phyloP scores from a whole-genome alignment of 2,329 filamentous ascomycete species.

The Penicillium sp. region DNA sequence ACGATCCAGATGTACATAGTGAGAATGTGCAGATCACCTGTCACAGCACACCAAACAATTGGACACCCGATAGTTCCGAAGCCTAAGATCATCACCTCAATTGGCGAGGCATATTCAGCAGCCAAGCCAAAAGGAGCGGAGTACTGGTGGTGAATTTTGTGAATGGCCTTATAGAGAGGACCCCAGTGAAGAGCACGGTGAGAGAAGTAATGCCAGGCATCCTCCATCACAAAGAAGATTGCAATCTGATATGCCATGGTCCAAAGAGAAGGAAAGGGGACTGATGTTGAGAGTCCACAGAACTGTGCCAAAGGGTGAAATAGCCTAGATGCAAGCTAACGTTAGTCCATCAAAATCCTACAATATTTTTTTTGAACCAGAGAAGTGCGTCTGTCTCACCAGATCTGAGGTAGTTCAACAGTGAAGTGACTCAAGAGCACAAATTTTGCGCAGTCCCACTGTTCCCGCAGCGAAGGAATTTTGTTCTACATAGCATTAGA shows the following conservation, averaged over 20 bases:
- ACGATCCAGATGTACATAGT: slow-evolving; percentile 99
- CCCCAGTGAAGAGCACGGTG: slow-evolving; percentile 93
- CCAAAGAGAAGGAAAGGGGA: slow-evolving; percentile 81
- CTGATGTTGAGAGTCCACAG: slow-evolving; percentile 81
- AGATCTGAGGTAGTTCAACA: slow-evolving; percentile 96
- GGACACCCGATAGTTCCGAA: slow-evolving; percentile 80
- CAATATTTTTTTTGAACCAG: too few species aligned
- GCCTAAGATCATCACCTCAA: slow-evolving; percentile 93
- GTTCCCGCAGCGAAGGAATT: slow-evolving; percentile 86
- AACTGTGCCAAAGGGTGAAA: slow-evolving; percentile 96
- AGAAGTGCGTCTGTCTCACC: slow-evolving; percentile 48
- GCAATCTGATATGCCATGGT: slow-evolving; percentile 90
- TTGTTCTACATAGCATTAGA: slow-evolving; percentile 57
- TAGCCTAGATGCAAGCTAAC: slow-evolving; percentile 50
- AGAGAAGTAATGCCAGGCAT: slow-evolving; percentile 97
- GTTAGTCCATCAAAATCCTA: not conserved
- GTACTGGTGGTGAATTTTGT: slow-evolving; percentile 99
- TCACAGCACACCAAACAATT: slow-evolving; percentile 78
- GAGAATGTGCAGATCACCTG: slow-evolving; percentile 84
- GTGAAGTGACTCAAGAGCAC: slow-evolving; percentile 96
- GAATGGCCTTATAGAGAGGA: slow-evolving; percentile 90
- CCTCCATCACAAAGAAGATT: slow-evolving; percentile 93
- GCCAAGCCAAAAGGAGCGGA: slow-evolving; percentile 95
- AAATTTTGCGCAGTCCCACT: slow-evolving; percentile 89
- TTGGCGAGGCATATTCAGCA: slow-evolving; percentile 95